Evolutionary conservation across 177 flowering plant genomes (phyloP).

Genomic region (Vitis hybrid): DNA sequence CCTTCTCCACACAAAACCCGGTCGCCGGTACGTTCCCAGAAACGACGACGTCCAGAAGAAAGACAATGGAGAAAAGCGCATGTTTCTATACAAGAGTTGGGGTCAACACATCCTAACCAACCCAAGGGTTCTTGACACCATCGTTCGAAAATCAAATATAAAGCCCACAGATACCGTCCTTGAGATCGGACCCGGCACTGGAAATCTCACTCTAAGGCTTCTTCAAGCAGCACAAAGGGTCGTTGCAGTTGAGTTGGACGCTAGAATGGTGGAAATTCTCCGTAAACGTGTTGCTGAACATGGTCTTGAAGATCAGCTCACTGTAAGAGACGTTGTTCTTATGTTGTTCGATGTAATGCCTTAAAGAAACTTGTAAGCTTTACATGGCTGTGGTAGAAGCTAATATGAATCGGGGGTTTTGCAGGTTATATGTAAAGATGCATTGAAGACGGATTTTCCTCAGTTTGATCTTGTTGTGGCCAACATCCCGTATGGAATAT

Average conservation of each 20-base stretch:
- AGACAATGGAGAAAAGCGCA: constrained; percentile 22
- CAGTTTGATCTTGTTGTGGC: constrained; percentile 81
- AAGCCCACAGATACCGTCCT: constrained; percentile 65
- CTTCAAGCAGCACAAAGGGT: constrained; percentile 68
- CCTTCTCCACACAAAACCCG: constrained; percentile 24
- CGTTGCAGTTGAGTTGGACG: constrained; percentile 73
- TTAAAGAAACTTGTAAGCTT: constrained; percentile 15
- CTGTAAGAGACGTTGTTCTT: constrained; percentile 36
- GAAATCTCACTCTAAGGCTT: constrained; percentile 85
- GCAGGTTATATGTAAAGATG: constrained; percentile 75
- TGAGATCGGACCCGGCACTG: constrained; percentile 96
- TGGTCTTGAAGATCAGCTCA: constrained; percentile 46
- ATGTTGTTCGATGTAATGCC: constrained; percentile 49
- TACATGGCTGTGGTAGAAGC: neutral
- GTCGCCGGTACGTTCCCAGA: constrained; percentile 13
- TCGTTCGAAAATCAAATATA: constrained; percentile 58
- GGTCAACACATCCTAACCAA: constrained; percentile 94
- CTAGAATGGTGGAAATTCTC: constrained; percentile 71
- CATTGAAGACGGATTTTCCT: constrained; percentile 75
- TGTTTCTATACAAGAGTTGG: constrained; percentile 63
- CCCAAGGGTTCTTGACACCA: constrained; percentile 67
- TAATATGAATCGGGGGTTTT: constrained; percentile 17
- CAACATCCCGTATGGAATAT: constrained; percentile 85
- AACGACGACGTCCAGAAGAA: constrained; percentile 10
- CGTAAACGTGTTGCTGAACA: constrained; percentile 50